phyloP scores from a whole-genome alignment of 139 green algal species.

The Tetraselmis striata region DNA sequence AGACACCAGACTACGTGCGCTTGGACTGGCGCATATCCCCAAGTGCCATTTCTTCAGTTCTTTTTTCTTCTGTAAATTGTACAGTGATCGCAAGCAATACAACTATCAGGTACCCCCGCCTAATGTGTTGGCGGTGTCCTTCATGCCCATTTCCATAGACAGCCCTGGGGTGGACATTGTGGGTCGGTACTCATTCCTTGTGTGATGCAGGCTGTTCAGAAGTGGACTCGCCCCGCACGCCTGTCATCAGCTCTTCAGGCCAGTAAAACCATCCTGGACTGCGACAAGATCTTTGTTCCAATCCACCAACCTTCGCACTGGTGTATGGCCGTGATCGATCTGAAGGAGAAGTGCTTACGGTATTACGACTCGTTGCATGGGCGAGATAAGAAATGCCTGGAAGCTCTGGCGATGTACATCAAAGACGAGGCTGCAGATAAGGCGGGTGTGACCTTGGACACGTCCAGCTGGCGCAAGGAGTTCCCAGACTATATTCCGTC shows the following conservation, averaged over 20 bases:
- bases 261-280: background rate
- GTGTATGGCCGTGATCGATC: conserved; percentile 5
- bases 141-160: background rate
- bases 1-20: background rate
- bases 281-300: conserved; percentile 8
- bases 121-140: background rate
- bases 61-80: background rate
- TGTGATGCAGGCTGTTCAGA: background rate
- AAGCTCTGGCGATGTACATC: conserved; percentile 1
- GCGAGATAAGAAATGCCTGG: background rate
- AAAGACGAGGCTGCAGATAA: conserved; percentile 11
- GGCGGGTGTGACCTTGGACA: background rate
- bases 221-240: background rate
- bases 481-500: background rate
- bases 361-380: conserved; percentile 11
- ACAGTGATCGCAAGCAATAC: background rate
- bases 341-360: background rate
- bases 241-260: background rate
- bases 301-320: conserved; percentile 4
- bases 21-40: background rate
- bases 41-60: background rate
- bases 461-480: background rate
- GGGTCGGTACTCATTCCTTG: background rate
- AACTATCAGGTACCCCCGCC: background rate
- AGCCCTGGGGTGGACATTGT: too few relatives aligned